phyloP scores from a whole-genome alignment of 805 yeast genomes.

The Saturnispora kantuleensis region DNA sequence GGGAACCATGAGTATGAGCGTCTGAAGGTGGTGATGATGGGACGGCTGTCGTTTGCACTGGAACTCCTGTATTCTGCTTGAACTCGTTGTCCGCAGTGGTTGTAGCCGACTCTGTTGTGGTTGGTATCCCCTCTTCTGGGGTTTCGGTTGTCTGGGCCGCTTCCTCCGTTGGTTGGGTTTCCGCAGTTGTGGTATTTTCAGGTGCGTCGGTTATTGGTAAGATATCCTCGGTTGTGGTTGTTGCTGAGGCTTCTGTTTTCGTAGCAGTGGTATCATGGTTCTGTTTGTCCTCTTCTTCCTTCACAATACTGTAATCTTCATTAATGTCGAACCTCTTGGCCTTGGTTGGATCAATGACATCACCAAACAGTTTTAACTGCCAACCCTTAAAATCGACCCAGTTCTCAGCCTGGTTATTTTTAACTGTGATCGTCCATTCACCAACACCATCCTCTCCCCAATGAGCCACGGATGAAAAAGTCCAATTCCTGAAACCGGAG shows the following conservation, averaged over 20 bases:
- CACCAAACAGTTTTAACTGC: constrained; percentile 80
- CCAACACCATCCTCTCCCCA: constrained; percentile 87
- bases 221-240: no score
- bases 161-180: background rate
- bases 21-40: constrained; percentile 8
- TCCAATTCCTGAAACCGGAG: constrained; percentile 71
- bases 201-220: background rate
- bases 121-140: no score
- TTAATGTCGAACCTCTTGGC: constrained; percentile 47
- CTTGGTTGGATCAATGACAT: constrained; percentile 51
- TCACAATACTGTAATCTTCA: constrained; percentile 34
- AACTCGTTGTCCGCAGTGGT: background rate
- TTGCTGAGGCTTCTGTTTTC: background rate
- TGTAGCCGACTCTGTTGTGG: constrained; percentile 6
- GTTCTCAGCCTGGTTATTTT: constrained; percentile 31
- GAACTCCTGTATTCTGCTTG: background rate
- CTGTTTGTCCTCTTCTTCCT: constrained; percentile 7
- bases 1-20: background rate
- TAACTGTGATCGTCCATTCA: constrained; percentile 67
- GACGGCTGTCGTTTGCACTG: background rate
- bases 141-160: no score
- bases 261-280: constrained; percentile 9
- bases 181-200: background rate
- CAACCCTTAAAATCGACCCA: constrained; percentile 46
- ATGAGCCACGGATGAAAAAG: constrained; percentile 94